Base-by-base conservation (phyloP, 257 asterid species). In the Perilla frutescens region DNA sequence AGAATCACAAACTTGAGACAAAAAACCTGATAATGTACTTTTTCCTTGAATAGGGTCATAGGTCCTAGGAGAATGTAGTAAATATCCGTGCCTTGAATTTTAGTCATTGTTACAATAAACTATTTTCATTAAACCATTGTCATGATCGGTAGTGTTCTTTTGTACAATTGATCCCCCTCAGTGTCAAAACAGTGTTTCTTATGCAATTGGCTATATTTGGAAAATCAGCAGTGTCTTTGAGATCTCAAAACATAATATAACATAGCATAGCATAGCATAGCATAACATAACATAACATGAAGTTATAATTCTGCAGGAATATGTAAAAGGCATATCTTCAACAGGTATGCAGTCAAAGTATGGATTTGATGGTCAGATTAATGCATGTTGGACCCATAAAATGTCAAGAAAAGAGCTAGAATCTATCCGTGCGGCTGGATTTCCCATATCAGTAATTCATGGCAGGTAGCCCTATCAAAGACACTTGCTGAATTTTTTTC, bases 311-410 rank as follows among this genome's bases (percentile, higher is more conserved):
- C 73, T 80, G 75, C 92, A 95, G 99, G 87, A 95, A 89, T 95
- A 95, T 45, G 97, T 95, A 6, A 88, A 88, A 78, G 90, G 90
- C 67, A 95, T 95, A 87, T 83, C 96, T 36, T 68, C 96, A 54
- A 77, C 91, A 1, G 99, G 99, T 14, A 95, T 95, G 99, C 99
- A 95, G 68, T 85, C 98, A 5, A 90, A 70, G 61, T 76, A 79
- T 72, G 99, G 98, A 73, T 95, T 92, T 77, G 97, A 90, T 31
- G 99, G 99, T 63, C 99, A 95, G 84, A 7, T 90, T 49, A 92
- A 92, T 73, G 98, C 99, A 34, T 95, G 99, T 76, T 95, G 99
- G 99, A 92, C 92, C 0, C 99, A 95, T 79, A 89, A 87, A 62
- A 39, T 92, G 80, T 77, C 91, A 1, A 61, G 74, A 69, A 73